These are phyloP conservation scores for Backusella macrospora DNA, from an alignment of 192 early-diverging fungal genomes.

Conservation along the genomic window DNA sequence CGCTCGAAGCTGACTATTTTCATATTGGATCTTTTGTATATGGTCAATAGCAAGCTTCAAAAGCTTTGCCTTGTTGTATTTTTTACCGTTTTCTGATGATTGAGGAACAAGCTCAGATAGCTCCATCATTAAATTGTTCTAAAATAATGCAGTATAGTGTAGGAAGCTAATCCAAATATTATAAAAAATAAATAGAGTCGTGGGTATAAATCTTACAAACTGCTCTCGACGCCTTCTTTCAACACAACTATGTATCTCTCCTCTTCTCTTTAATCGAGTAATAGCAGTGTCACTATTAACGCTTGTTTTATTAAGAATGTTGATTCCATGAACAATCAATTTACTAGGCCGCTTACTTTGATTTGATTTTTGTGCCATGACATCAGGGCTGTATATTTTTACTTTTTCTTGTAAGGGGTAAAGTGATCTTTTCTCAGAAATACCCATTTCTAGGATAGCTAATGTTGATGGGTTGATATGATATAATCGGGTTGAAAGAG, in stretches of 20 bases:
- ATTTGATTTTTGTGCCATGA: conserved; percentile 19
- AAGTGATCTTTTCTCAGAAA: conserved; percentile 30
- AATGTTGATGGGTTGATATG: background rate
- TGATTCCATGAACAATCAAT: conserved; percentile 63
- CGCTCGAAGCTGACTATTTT: conserved; percentile 49
- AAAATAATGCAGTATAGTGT: background rate
- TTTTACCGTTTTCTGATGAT: conserved; percentile 30
- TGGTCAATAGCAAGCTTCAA: conserved; percentile 48
- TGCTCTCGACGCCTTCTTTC: conserved; percentile 71
- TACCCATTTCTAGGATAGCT: background rate
- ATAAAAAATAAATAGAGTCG: background rate
- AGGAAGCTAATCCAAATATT: background rate
- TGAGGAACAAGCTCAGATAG: conserved; percentile 43
- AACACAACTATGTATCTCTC: conserved; percentile 73
- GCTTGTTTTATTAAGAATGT: conserved; percentile 72
- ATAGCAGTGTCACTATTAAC: conserved; percentile 67
- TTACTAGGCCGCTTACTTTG: conserved; percentile 21
- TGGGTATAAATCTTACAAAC: conserved; percentile 37
- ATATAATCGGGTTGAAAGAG: background rate
- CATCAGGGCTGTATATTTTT: conserved; percentile 31
- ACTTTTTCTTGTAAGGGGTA: conserved; percentile 35
- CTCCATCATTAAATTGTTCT: conserved; percentile 46
- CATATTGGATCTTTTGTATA: conserved; percentile 59
- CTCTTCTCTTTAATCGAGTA: conserved; percentile 64
- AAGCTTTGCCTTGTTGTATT: conserved; percentile 48